Evolutionary conservation across 2,329 filamentous ascomycete species (phyloP), one percentile per base, ranked within the genome.

Genomic region (Colletotrichum lini): DNA sequence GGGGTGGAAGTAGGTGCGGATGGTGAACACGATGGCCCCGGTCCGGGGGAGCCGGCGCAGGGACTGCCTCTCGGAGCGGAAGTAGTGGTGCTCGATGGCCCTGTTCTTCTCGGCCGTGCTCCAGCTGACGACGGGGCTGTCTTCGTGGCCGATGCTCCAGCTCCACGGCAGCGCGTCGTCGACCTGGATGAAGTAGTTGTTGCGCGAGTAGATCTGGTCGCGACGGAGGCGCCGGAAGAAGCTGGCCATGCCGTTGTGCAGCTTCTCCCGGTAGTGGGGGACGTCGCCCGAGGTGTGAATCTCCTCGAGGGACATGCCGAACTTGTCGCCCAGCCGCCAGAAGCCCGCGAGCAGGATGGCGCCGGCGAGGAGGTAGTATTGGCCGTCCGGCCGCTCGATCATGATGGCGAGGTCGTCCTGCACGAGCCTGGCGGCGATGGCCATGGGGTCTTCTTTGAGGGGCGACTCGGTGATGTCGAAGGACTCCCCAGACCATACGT

Each of bases 131-230:
- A 84, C 84, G 0, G 84, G 81, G 1, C 82, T 81, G 78, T 97
- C 93, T 80, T 97, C 94, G 18, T 82, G 76, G 0, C 94, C 94
- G 74, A 97, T 95, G 76, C 90, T 93, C 76, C 86, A 83, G 70
- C 91, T 93, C 94, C 94, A 97, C 0, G 92, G 85, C 1, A 97
- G 84, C 6, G 87, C 82, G 67, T 95, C 93, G 77, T 97, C 94
- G 1, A 96, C 93, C 81, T 97, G 94, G 73, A 97, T 88, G 83
- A 97, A 97, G 81, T 96, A 97, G 79, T 96, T 96, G 79, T 95
- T 94, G 70, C 94, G 86, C 63, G 78, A 80, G 70, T 86, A 85
- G n/a, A 87, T 87, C 54, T 90, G 89, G 52, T 94, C 90, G 1
- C 92, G 92, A 77, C 88, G 86, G 0, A 96, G 80, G 0, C 94